Base-by-base conservation (phyloP, 495 filamentous ascomycete species). In the Podospora anserina region DNA sequence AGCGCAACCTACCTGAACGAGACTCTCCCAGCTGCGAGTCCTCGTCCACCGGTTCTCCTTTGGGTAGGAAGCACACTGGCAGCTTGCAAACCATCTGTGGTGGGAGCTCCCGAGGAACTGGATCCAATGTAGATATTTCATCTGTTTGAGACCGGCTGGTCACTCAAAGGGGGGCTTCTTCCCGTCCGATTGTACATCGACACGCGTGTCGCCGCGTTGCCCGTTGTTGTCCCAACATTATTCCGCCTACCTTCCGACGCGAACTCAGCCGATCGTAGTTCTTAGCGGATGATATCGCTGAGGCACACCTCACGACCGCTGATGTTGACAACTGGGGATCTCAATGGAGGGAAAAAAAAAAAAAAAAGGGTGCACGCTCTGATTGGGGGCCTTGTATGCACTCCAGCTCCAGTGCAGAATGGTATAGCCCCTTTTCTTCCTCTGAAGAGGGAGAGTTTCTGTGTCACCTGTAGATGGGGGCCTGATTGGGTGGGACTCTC, bases 21-120 rank as follows among this genome's bases (percentile, higher is more conserved):
- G 55, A 58, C 55, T 58, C 11, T 6, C 13, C 23, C 18, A 58
- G 55, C 55, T 61, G 66, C 44, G 56, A 57, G 34, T 4, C 62
- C 39, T 49, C 39, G 13, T 16, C 39, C 39, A 16, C 39, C 39
- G 39, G 39, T 49, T 18, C 39, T 49, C 0, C 39, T 49, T 49
- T 49, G 0, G 39, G 39, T 49, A 49, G 39, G 39, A 49, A 49
- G 13, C 39, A 49, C 39, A 49, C 18, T 58, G 23, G n/a, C 55
- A 58, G 6, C n/a, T 26, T 19, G 18, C n/a, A 26, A 19, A 26
- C 61, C 64, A 69, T 7, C 66, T 74, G 75, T 68, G 32, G 74
- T 75, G 74, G 27, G 65, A 66, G 65, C 69, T 76, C 72, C 77
- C 77, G 68, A 66, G 62, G 57, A 68, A 67, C 23, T 72, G 77